Base-by-base conservation (phyloP, 345 rosid species). In the Streptanthus diversifolius region DNA sequence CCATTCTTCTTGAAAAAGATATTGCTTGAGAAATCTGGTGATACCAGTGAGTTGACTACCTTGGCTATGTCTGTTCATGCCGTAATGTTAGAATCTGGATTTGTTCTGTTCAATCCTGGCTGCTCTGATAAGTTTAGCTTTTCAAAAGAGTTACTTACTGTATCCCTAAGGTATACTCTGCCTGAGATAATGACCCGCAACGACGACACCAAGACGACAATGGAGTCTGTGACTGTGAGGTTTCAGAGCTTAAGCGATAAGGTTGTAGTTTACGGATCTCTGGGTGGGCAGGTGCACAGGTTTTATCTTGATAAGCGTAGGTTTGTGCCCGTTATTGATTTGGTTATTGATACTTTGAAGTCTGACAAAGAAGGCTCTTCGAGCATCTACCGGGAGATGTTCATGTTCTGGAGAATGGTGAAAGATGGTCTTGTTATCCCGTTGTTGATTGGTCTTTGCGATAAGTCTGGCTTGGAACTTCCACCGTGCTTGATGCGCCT, bases 81-180 rank as follows among this genome's bases (percentile, higher is more conserved):
- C 0, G 87, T 90, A 27, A 77, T 93, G 48, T 62, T 86, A 36
- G 90, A 93, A 40, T 86, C 89, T n/a, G 92, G 93, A 11, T 90
- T 89, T 56, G 80, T 84, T 13, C 81, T 84, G 10, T 63, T 80
- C 4, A 78, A 86, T 77, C 24, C 80, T 0, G 66, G 48, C 30
- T 83, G 66, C 19, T 83, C 87, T 35, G 83, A 84, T 79, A 63
- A 62, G 71, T 54, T 87, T 59, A 78, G 67, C 53, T 69, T 90
- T 33, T 78, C 87, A 5, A 77, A 81, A n/a, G 74, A 78, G 68
- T 77, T 83, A 60, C 73, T 79, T 17, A 56, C 85, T 5, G 48
- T 81, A 1, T 81, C 97, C 7, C 63, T 90, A 19, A 75, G 22
- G 59, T 91, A 93, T 62, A 85, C 88, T 33, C 68, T 91, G 48